Percentiles rank a stretch among this genome's conserved stretches.
phyloP scores from a whole-genome alignment of 306 rosid genomes.

The Crotalaria pallida region DNA sequence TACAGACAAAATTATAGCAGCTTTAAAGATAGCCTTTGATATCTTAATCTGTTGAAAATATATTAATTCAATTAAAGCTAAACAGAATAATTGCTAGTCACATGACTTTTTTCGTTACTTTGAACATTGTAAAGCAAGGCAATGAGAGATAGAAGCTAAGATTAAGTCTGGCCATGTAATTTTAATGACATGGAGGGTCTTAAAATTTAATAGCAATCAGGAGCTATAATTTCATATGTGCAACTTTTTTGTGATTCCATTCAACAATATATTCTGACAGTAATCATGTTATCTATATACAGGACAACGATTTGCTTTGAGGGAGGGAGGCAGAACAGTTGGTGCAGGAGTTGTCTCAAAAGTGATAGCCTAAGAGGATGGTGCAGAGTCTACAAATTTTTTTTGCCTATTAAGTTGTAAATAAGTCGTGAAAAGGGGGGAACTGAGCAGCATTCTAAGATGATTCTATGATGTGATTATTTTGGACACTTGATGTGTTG shows the following conservation, averaged over 20 bases:
- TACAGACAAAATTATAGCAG: not conserved
- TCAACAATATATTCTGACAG: not conserved
- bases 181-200: not conserved
- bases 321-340: conserved; percentile 93
- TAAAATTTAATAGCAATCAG: not conserved
- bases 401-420: conserved; percentile 20
- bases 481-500: conserved; percentile 10
- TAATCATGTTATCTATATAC: conserved; percentile 19
- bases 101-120: not conserved
- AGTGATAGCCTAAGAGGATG: conserved; percentile 48
- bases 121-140: not conserved
- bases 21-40: not conserved
- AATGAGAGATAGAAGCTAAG: not conserved
- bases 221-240: not conserved
- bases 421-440: conserved; percentile 6
- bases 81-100: not conserved
- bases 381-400: not conserved
- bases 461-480: conserved; percentile 8
- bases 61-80: not conserved
- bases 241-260: not conserved
- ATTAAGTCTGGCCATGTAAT: not conserved
- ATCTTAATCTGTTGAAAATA: not conserved
- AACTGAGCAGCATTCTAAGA: conserved; percentile 13
- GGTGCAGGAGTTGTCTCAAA: conserved; percentile 92
- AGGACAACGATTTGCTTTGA: conserved; percentile 89